Conservation (phyloP, 2,329 filamentous ascomycete species). For the Coniochaeta prunicola region DNA sequence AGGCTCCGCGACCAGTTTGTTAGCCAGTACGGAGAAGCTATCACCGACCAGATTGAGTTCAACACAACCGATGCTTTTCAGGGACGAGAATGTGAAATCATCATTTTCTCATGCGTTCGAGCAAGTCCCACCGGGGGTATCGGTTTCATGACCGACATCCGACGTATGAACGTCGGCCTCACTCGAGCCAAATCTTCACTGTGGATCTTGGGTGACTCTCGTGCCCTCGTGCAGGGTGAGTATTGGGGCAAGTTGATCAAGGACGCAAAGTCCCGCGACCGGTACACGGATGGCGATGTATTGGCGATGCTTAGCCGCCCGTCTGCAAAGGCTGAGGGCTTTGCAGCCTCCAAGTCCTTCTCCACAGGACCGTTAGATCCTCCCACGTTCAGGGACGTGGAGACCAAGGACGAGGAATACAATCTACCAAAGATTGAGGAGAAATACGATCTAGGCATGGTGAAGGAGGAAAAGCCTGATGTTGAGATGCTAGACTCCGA, state of each 20-base stretch:
- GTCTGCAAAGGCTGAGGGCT: conserved; percentile 24
- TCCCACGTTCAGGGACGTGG: background rate
- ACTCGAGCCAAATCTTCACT: conserved; percentile 94
- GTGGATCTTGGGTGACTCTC: conserved; percentile 92
- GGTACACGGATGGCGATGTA: conserved; percentile 66
- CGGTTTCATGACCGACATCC: conserved; percentile 95
- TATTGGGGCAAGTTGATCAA: conserved; percentile 86
- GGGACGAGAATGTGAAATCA: conserved; percentile 92
- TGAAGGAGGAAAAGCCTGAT: background rate
- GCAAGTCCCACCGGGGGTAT: conserved; percentile 90
- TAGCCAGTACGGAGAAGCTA: conserved; percentile 62
- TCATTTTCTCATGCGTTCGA: conserved; percentile 97
- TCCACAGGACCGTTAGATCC: background rate
- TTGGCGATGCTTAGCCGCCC: conserved; percentile 39
- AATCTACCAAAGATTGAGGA: background rate
- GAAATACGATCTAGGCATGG: background rate
- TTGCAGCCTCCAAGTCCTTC: conserved; percentile 6
- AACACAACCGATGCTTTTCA: conserved; percentile 99
- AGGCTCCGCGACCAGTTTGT: conserved; percentile 72
- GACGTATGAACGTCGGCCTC: conserved; percentile 98
- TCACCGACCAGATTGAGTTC: conserved; percentile 82
- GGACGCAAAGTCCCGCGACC: conserved; percentile 66
- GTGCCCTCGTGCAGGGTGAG: conserved; percentile 76
- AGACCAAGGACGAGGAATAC: background rate
- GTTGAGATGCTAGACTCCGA: background rate